A percentile compares a stretch with the other conserved stretches of the same genome.
These are phyloP conservation scores for Herpotrichia juniperi DNA, from an alignment of 2,329 filamentous ascomycete species.

Conservation along the genomic window DNA sequence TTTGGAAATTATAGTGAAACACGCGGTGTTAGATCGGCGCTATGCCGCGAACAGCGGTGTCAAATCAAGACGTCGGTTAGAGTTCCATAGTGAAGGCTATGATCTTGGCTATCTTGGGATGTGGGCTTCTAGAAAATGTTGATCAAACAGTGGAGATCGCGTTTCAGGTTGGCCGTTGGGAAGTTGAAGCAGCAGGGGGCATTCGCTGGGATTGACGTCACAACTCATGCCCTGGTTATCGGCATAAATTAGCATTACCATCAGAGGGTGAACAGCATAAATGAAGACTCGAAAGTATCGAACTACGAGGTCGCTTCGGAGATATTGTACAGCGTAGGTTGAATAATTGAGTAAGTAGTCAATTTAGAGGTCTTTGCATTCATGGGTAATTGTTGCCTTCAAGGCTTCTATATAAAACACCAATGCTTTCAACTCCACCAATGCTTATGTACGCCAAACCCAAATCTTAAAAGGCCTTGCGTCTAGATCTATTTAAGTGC, in stretches of 20 bases:
- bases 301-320: not conserved
- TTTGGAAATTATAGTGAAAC: constrained; percentile 1
- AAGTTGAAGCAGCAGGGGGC: no score
- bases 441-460: not conserved
- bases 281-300: no score
- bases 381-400: no score
- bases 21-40: not conserved
- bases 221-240: not conserved
- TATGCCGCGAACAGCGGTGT: not conserved
- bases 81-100: not conserved
- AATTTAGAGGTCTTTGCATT: no score
- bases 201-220: not conserved
- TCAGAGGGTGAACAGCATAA: no score
- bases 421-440: not conserved
- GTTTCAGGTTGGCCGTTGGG: not conserved
- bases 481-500: not conserved
- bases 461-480: not conserved
- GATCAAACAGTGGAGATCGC: not conserved
- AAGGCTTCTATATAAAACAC: not conserved
- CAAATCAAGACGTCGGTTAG: not conserved
- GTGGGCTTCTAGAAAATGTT: not conserved
- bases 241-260: no score
- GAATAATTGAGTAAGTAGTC: no score
- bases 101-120: not conserved
- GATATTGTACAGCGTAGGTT: no score